Evolutionary conservation across 2,329 filamentous ascomycete species (phyloP).

Genomic region (Ceratocystis lukuohia): DNA sequence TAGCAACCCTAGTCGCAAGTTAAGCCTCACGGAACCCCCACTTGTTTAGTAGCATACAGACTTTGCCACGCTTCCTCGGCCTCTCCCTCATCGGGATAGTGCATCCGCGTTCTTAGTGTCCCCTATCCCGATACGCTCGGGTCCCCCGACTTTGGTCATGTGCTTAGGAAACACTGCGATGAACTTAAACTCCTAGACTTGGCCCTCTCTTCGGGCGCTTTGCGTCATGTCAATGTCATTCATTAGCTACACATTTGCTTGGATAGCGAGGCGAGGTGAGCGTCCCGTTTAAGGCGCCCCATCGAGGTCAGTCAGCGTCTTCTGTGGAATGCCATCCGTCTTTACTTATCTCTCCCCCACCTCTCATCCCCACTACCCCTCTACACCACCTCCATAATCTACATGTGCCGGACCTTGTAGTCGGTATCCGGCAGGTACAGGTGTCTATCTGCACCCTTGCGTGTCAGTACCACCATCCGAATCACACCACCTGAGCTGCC

Average conservation of each 20-base stretch:
- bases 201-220: not conserved
- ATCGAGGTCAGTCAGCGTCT: not conserved
- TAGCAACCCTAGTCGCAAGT: too few species aligned
- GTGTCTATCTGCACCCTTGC: constrained; percentile 79
- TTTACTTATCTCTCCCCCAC: not conserved
- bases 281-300: not conserved
- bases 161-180: not conserved
- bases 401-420: constrained; percentile 61
- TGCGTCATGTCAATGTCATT: constrained; percentile 9
- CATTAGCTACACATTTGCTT: constrained; percentile 6
- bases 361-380: not conserved
- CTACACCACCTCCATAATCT: constrained; percentile 24
- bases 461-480: constrained; percentile 89
- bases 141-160: not conserved
- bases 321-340: not conserved
- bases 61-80: not conserved
- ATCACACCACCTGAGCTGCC: constrained; percentile 97
- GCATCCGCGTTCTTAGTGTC: not conserved
- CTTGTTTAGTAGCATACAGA: not conserved
- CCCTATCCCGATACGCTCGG: not conserved
- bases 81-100: not conserved
- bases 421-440: constrained; percentile 87
- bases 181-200: not conserved
- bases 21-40: too few species aligned
- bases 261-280: not conserved